Conservation (phyloP, 805 yeast species). For the Candida easanensis region DNA sequence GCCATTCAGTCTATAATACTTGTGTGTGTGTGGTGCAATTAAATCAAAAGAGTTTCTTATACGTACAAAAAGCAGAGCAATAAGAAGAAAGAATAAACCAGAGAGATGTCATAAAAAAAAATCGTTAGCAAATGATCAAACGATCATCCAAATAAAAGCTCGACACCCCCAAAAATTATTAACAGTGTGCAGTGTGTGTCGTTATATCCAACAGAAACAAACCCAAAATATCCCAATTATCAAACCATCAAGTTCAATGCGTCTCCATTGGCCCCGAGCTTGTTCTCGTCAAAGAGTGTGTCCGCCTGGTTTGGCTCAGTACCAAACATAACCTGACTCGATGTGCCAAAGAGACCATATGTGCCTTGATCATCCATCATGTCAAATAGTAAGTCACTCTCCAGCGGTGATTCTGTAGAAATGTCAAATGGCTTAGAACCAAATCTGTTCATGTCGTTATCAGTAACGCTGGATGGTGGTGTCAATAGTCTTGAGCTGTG, state of each 20-base stretch:
- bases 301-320: neutral
- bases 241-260: neutral
- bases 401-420: constrained; percentile 22
- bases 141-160: no score
- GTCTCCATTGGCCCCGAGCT: neutral
- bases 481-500: constrained; percentile 14
- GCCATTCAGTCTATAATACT: no score
- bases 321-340: neutral
- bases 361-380: neutral
- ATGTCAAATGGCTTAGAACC: neutral
- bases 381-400: constrained; percentile 4
- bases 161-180: no score
- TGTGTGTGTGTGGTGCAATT: no score
- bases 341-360: neutral
- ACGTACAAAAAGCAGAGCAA: no score
- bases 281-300: neutral
- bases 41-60: no score
- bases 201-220: no score
- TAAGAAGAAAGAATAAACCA: no score
- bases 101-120: no score
- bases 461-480: constrained; percentile 24
- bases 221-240: no score
- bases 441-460: neutral
- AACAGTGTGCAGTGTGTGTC: no score
- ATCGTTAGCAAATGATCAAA: no score